phyloP scores from a whole-genome alignment of 2,329 filamentous ascomycete species.

The Aspergillus novoparasiticus region DNA sequence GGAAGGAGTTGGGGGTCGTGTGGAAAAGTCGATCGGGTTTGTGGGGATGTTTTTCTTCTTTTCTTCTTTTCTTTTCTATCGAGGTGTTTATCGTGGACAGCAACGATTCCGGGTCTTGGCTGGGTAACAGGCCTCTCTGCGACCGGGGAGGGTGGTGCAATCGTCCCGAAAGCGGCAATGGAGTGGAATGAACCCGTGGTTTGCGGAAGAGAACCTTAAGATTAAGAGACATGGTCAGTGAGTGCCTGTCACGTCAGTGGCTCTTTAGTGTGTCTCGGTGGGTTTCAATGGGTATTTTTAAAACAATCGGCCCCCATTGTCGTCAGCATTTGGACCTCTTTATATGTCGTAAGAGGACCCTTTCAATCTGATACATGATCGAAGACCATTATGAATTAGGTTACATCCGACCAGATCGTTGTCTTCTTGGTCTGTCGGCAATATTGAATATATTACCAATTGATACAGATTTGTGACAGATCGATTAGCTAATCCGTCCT shows the following conservation, averaged over 20 bases:
- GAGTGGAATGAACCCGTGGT: conserved; percentile 12
- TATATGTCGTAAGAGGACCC: not conserved
- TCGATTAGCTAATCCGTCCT: not conserved
- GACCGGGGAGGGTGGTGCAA: conserved; percentile 16
- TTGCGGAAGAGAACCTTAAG: conserved; percentile 5
- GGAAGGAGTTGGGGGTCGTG: not conserved
- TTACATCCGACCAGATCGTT: not conserved
- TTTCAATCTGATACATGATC: not conserved
- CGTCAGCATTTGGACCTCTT: not conserved
- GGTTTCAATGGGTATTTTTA: not conserved
- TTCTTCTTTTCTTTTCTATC: not conserved
- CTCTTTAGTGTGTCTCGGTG: not conserved
- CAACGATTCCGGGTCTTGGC: conserved; percentile 5
- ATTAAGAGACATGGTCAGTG: not conserved
- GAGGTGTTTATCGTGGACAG: conserved; percentile 9
- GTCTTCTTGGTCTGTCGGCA: not conserved
- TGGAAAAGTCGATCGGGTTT: not conserved
- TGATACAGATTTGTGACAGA: not conserved
- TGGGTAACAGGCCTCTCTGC: conserved; percentile 11
- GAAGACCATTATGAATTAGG: not conserved
- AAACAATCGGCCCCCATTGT: not conserved
- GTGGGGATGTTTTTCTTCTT: not conserved
- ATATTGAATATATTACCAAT: not conserved
- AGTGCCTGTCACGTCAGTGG: not conserved
- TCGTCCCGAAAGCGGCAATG: conserved; percentile 23